Conservation (phyloP, 1,139 yeast species). For the Pichia sp. region DNA sequence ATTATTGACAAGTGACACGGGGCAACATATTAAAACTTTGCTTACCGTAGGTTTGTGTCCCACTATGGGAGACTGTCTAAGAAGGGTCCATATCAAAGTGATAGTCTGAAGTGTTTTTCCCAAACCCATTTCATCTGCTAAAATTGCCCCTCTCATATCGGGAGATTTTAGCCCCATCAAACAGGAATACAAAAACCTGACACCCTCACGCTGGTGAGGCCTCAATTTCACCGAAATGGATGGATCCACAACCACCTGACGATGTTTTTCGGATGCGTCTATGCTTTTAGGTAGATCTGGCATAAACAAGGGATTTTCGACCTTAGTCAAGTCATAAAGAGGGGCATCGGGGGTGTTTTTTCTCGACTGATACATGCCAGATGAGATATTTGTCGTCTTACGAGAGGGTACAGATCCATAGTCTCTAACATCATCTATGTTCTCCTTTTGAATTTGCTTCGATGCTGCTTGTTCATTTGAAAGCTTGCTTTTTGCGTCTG, state of each 20-base stretch:
- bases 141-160: slow-evolving; percentile 67
- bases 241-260: slow-evolving; percentile 65
- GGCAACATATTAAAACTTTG: slow-evolving; percentile 80
- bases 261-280: slow-evolving; percentile 11
- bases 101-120: slow-evolving; percentile 92
- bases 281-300: slow-evolving; percentile 31
- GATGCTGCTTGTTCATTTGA: background rate
- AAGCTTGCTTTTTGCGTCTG: background rate
- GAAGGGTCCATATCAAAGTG: slow-evolving; percentile 74
- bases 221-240: slow-evolving; percentile 52
- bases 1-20: slow-evolving; percentile 81
- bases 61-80: slow-evolving; percentile 65
- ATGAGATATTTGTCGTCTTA: background rate
- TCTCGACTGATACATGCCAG: background rate
- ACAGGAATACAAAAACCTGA: slow-evolving; percentile 74
- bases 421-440: background rate
- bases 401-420: background rate
- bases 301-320: slow-evolving; percentile 42
- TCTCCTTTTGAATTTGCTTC: background rate
- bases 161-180: slow-evolving; percentile 60
- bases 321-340: slow-evolving; percentile 23
- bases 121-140: slow-evolving; percentile 97
- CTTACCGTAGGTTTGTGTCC: slow-evolving; percentile 36
- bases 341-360: slow-evolving; percentile 7
- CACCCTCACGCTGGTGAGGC: slow-evolving; percentile 85